phyloP scores from a whole-genome alignment of 805 yeast genomes.

The Priceomyces medius region DNA sequence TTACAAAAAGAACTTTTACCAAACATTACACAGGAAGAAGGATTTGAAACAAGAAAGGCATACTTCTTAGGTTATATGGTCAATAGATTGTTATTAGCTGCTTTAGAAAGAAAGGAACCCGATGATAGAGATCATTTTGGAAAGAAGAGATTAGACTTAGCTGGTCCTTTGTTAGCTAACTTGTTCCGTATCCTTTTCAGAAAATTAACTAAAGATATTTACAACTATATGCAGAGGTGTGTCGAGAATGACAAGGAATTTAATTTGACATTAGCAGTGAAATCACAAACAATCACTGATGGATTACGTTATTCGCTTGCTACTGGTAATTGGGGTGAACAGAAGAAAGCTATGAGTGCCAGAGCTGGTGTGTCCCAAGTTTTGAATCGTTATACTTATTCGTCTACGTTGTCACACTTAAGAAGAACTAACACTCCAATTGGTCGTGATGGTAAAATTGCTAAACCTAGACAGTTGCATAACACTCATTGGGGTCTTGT shows the following conservation, averaged over 20 bases:
- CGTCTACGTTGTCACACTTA: constrained; percentile 97
- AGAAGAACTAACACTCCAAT: constrained; percentile 99
- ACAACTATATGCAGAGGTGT: constrained; percentile 98
- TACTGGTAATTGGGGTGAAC: constrained; percentile 99
- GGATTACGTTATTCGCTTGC: constrained; percentile 97
- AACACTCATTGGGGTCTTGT: constrained; percentile 99
- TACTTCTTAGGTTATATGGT: constrained; percentile 98
- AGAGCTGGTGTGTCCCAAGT: constrained; percentile 99
- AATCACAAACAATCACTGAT: constrained; percentile 94
- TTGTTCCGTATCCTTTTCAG: constrained; percentile 92
- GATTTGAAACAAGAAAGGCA: constrained; percentile 95
- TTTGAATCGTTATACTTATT: constrained; percentile 93
- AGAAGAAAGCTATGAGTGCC: constrained; percentile 97
- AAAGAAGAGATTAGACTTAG: constrained; percentile 95
- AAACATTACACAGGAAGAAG: constrained; percentile 95
- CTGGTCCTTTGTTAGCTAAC: constrained; percentile 96
- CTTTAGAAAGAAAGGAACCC: constrained; percentile 94
- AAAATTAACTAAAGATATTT: constrained; percentile 93
- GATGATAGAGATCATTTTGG: constrained; percentile 99
- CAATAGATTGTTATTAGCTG: constrained; percentile 89
- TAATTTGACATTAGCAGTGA: constrained; percentile 93
- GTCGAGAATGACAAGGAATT: constrained; percentile 97
- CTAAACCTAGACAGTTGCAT: constrained; percentile 98
- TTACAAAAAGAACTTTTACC: constrained; percentile 95
- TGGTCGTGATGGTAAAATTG: constrained; percentile 98